Conservation (phyloP, 805 yeast genomes). For the Saccharomycopsis sp. region DNA sequence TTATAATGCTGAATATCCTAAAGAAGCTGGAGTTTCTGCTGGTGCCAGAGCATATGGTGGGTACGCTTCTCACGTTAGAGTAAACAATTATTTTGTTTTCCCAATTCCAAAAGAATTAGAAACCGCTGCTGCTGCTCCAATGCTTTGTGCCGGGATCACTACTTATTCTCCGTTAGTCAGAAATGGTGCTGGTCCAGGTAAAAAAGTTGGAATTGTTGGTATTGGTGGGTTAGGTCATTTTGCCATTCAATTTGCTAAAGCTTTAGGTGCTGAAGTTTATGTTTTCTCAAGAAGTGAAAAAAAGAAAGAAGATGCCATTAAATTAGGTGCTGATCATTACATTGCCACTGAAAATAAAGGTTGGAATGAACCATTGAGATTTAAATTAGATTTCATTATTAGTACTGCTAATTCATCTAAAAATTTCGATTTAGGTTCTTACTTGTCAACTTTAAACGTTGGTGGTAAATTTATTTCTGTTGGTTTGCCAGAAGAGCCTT, state of each 20-base stretch:
- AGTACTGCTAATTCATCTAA: conserved; percentile 47
- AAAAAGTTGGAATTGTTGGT: conserved; percentile 53
- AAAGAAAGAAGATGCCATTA: conserved; percentile 45
- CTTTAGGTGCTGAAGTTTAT: conserved; percentile 55
- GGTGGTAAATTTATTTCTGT: conserved; percentile 55
- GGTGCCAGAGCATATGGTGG: conserved; percentile 42
- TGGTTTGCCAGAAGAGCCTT: conserved; percentile 53
- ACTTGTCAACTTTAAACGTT: conserved; percentile 46
- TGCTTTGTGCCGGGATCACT: conserved; percentile 52
- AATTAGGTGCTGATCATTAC: conserved; percentile 50
- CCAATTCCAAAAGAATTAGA: conserved; percentile 41
- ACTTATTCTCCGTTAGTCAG: conserved; percentile 47
- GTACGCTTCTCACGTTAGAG: conserved; percentile 41
- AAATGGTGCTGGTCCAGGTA: conserved; percentile 34
- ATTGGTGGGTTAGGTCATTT: conserved; percentile 65
- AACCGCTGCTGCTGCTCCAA: conserved; percentile 42
- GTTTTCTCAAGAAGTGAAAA: conserved; percentile 46
- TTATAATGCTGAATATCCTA: conserved; percentile 29
- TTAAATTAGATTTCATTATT: conserved; percentile 43
- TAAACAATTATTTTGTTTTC: conserved; percentile 38
- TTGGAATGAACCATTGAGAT: conserved; percentile 28
- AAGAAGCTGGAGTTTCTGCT: conserved; percentile 24
- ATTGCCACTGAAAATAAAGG: conserved; percentile 40
- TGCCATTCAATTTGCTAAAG: conserved; percentile 52
- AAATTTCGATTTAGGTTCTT: conserved; percentile 41